Base-by-base conservation (phyloP, 352 stramenopile genomes). In the Pythium scleroteichum region DNA sequence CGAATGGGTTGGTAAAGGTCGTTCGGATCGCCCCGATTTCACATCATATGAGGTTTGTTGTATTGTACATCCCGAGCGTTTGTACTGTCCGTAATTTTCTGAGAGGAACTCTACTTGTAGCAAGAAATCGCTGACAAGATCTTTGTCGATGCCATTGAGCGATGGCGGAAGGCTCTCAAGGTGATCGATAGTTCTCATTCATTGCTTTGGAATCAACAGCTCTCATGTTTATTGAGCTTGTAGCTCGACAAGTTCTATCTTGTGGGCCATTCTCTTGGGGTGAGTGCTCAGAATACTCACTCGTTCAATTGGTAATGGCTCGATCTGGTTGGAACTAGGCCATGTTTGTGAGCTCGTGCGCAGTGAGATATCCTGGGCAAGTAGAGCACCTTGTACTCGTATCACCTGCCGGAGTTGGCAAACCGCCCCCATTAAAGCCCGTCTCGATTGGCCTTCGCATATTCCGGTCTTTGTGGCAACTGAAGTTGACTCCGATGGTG, bases 1-100 rank as follows among this genome's bases (percentile, higher is more conserved):
- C 26, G 82, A 91, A 53, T 91, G 82, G 82, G 23, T 89, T 13
- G 82, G 82, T 41, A 79, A 77, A 22, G 82, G 79, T 12, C 75
- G 78, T 40, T 89, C 79, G 0, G 68, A 88, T 64, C 82, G 82
- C 3, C 82, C 82, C 4, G 67, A 76, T 7, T 86, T 87, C 47
- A 55, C 47, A 22, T 83, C 73, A 2, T 85, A 87, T 39, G 69
- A 84, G 55, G 82, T 91, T 59, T 5, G 32, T 10, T 22, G 4
- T 51, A 2, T 5, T 23, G 38, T 10, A 4, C 1, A 26, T 13
- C 17, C n/a, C n/a, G n/a, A n/a, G n/a, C n/a, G n/a, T n/a, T n/a
- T n/a, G n/a, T n/a, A n/a, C n/a, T n/a, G n/a, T n/a, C n/a, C n/a
- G n/a, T n/a, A n/a, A n/a, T n/a, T n/a, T n/a, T n/a, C n/a, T n/a